Conservation (phyloP, 1,284 basidiomycete species). For the Marasmius sp. region DNA sequence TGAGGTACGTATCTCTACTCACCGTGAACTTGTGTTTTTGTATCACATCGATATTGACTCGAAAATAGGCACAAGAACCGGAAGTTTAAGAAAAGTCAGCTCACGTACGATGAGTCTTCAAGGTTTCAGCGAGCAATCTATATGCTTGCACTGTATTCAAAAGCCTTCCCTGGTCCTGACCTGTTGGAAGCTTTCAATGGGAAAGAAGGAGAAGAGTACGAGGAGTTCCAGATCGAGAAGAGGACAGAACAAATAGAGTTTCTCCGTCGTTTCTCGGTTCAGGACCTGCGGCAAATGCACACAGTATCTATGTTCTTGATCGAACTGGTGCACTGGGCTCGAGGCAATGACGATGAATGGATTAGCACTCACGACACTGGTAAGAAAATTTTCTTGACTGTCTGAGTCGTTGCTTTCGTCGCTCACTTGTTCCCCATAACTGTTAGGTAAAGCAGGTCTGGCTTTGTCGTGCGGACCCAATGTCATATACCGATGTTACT, state of each 20-base stretch:
- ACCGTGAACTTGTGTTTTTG: not conserved
- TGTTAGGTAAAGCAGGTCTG: not conserved
- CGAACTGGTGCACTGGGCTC: slow-evolving; percentile 18
- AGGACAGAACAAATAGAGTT: slow-evolving; percentile 16
- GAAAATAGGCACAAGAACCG: slow-evolving; percentile 32
- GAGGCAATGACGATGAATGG: not conserved
- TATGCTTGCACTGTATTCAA: slow-evolving; percentile 27
- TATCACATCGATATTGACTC: not conserved
- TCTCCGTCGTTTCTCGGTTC: slow-evolving; percentile 20
- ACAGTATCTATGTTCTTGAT: slow-evolving; percentile 24
- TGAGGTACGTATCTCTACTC: slow-evolving; percentile 25
- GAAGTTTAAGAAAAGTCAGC: slow-evolving; percentile 21
- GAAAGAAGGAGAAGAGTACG: slow-evolving; percentile 13
- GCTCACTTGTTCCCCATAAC: not conserved
- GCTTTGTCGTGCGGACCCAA: not conserved
- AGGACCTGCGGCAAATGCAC: slow-evolving; percentile 28
- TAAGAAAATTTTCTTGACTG: not conserved
- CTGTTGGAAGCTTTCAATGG: slow-evolving; percentile 4
- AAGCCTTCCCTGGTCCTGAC: slow-evolving; percentile 13
- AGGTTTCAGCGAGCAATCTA: slow-evolving; percentile 33
- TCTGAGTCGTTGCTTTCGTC: not conserved
- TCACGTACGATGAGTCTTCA: slow-evolving; percentile 29
- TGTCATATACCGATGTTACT: not conserved
- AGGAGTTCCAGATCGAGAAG: slow-evolving; percentile 12
- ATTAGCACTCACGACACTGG: slow-evolving; percentile 1